phyloP scores from a whole-genome alignment of 176 grass and related monocot genomes.

The Cocos nucifera region DNA sequence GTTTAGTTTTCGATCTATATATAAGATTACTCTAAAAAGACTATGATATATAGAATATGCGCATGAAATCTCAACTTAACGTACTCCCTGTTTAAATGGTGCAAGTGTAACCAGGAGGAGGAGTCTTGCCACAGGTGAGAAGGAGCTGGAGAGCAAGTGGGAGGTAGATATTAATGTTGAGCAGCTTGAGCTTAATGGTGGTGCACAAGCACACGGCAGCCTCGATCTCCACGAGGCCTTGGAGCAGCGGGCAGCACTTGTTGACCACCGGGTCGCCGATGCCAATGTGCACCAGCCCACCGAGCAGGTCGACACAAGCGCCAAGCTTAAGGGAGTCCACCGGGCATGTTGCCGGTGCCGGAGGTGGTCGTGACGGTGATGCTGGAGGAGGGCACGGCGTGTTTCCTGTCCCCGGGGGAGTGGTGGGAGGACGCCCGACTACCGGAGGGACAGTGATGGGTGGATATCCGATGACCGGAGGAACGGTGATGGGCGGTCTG shows the following conservation, averaged over 20 bases:
- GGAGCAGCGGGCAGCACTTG: slow-evolving; percentile 80
- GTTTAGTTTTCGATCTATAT: too few relatives aligned
- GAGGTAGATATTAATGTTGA: slow-evolving; percentile 92
- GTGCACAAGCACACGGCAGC: slow-evolving; percentile 96
- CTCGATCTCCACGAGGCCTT: slow-evolving; percentile 79
- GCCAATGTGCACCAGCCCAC: slow-evolving; percentile 84
- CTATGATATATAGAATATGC: too few relatives aligned
- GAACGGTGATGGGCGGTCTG: too few relatives aligned
- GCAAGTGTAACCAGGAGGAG: slow-evolving; percentile 85
- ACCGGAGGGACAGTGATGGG: neutral
- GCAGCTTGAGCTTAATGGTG: slow-evolving; percentile 81
- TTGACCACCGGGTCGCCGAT: slow-evolving; percentile 82
- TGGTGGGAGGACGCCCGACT: neutral
- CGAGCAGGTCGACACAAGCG: slow-evolving; percentile 88
- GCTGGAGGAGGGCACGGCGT: slow-evolving; percentile 38
- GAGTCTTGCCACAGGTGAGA: slow-evolving; percentile 85
- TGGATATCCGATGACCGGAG: too few relatives aligned
- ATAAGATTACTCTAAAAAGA: too few relatives aligned
- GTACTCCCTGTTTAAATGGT: slow-evolving; percentile 23
- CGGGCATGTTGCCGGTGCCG: slow-evolving; percentile 39
- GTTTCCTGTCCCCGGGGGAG: neutral
- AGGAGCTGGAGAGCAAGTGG: slow-evolving; percentile 92
- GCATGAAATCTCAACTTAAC: too few relatives aligned
- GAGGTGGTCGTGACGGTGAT: slow-evolving; percentile 7
- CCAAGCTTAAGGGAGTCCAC: slow-evolving; percentile 84